These are phyloP conservation scores for Paracoccidioides lutzii DNA, from an alignment of 2,329 filamentous ascomycete species.

Conservation along the genomic window DNA sequence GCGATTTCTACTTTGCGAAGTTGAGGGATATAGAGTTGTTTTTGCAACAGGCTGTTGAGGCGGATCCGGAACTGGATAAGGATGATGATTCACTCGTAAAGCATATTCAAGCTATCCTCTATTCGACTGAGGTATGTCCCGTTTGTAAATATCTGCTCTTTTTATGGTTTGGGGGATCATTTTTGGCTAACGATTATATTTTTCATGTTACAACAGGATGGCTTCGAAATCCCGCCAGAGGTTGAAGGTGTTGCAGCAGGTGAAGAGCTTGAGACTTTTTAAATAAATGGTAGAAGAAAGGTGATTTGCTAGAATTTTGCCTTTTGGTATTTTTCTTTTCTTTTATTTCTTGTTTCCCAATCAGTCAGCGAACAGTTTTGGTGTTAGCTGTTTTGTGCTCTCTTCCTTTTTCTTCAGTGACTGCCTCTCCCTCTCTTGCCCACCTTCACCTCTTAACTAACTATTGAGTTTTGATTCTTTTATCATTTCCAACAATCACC, in stretches of 20 bases:
- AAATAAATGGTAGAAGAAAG: conserved; percentile 4
- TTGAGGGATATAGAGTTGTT: conserved; percentile 91
- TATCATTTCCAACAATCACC: too few relatives aligned
- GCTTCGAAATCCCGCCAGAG: conserved; percentile 81
- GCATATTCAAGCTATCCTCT: conserved; percentile 91
- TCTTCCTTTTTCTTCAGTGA: neutral
- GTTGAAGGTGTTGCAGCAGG: conserved; percentile 47
- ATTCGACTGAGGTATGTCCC: conserved; percentile 67
- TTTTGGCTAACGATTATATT: conserved; percentile 1
- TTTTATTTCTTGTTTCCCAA: neutral
- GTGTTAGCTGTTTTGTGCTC: neutral
- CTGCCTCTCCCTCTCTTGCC: too few relatives aligned
- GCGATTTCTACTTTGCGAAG: conserved; percentile 99
- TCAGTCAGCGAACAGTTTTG: neutral
- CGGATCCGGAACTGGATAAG: conserved; percentile 85
- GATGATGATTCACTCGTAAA: conserved; percentile 85
- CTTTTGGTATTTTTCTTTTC: neutral
- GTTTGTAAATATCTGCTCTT: neutral
- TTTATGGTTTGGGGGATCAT: neutral
- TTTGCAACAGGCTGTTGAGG: conserved; percentile 83
- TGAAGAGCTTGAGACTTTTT: conserved; percentile 32
- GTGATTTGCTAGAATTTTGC: neutral
- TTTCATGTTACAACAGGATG: conserved; percentile 16
- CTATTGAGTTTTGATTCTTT: too few relatives aligned
- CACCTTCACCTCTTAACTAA: too few relatives aligned